These are phyloP conservation scores for Davidsoniella australis DNA, from an alignment of 2,329 filamentous ascomycete species.

Conservation along the genomic window DNA sequence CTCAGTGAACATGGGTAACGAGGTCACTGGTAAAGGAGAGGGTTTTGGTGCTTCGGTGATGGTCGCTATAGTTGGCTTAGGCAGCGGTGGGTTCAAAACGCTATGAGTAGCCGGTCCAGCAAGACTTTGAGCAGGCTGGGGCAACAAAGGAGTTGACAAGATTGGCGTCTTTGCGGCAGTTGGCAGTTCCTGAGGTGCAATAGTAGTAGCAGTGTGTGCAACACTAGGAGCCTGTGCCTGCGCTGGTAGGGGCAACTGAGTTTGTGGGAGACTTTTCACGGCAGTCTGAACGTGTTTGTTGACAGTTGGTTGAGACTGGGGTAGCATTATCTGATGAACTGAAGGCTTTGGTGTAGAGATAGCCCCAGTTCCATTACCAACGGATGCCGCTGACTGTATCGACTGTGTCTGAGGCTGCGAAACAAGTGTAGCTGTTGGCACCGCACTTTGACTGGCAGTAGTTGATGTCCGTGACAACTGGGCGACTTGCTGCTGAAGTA, in stretches of 20 bases:
- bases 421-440: background rate
- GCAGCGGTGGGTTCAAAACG: background rate
- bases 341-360: background rate
- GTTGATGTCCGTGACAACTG: constrained; percentile 7
- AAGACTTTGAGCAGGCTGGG: background rate
- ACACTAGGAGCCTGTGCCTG: background rate
- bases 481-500: constrained; percentile 9
- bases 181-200: background rate
- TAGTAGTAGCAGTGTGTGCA: background rate
- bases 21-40: background rate
- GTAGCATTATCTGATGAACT: constrained; percentile 5
- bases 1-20: constrained; percentile 4
- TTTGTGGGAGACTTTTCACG: background rate
- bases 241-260: background rate
- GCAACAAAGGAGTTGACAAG: background rate
- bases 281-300: background rate
- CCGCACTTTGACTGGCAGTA: background rate
- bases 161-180: background rate
- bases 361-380: background rate
- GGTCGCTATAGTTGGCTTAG: background rate
- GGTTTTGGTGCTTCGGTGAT: background rate
- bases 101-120: background rate
- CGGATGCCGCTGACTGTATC: background rate
- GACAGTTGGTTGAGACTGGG: background rate
- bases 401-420: background rate